Evolutionary conservation across 306 rosid genomes (phyloP), one percentile per base, ranked within the genome.

Genomic region (Hippophae rhamnoides): DNA sequence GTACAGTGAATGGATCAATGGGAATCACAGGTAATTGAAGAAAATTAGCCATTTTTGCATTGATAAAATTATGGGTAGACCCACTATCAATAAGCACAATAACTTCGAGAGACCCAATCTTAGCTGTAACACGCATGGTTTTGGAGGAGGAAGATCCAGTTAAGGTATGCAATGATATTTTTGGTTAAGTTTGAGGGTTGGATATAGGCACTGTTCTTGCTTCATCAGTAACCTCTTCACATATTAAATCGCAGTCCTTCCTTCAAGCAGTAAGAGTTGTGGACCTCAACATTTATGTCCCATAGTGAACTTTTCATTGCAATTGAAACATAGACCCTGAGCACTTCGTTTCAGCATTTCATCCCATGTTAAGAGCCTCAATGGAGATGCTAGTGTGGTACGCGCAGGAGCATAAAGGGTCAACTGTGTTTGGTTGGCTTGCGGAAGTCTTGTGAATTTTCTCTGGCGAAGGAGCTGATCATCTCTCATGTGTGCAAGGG

Each of bases 271-370:
- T 13, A 58, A 1, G 49, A 41, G 9, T 10, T 58, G 49, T 13
- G 62, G 48, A 6, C 26, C 27, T 40, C 27, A 7, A 40, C 62
- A 58, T 7, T 58, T 13, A 13, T 58, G 50, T 10, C 49, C 50
- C 4, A 0, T 25, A 5, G 48, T 58, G 8, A 58, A 58, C 9
- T 18, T 58, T 43, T 58, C 48, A 58, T 13, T 43, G 40, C 38
- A 58, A 14, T 58, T 58, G 4, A 58, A 58, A 58, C 62, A 58
- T 3, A 58, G 6, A 1, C 62, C 62, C 13, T 58, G 50, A 43
- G 62, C 62, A 1, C 6, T 13, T 7, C 27, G 10, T 13, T 5
- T n/a, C 7, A 41, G 38, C 49, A 58, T 58, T 26, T 58, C 62
- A 12, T 41, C 48, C 50, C 50, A 47, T 47, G 51, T 0, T 1